Percentiles rank a stretch among this genome's conserved stretches.
Conservation (phyloP, 202 grass and related monocot genomes). For the Digitaria exilis region DNA sequence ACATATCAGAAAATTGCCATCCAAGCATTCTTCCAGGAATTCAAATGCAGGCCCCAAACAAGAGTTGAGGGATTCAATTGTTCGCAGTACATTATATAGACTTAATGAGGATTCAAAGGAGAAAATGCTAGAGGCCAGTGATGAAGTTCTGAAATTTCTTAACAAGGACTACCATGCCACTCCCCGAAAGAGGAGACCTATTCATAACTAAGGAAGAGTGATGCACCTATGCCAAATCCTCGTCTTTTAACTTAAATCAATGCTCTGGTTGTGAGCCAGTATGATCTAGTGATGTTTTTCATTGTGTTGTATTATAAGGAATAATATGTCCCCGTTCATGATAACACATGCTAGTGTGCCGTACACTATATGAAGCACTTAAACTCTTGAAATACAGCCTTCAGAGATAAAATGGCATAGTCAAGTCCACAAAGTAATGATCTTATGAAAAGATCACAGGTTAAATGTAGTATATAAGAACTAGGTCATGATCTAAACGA, state of each 20-base stretch:
- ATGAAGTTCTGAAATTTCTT: slow-evolving; percentile 51
- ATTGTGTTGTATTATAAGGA: not conserved
- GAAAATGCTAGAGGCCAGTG: slow-evolving; percentile 50
- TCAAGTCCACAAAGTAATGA: not conserved
- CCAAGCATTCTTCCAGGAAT: slow-evolving; percentile 18
- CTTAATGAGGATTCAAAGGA: slow-evolving; percentile 38
- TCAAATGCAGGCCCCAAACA: slow-evolving; percentile 14
- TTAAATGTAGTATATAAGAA: not conserved
- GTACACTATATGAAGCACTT: not conserved
- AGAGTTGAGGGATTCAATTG: not conserved
- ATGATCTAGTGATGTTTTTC: not conserved
- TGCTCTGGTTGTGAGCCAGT: slow-evolving; percentile 7
- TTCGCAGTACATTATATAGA: not conserved
- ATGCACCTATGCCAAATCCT: slow-evolving; percentile 3
- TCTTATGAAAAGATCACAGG: slow-evolving; percentile 21
- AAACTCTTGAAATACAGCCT: slow-evolving; percentile 1
- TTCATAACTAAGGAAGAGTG: slow-evolving; percentile 45
- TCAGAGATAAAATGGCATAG: not conserved
- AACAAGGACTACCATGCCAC: slow-evolving; percentile 47
- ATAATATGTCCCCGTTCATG: not conserved
- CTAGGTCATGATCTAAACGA: not conserved
- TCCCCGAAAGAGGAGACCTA: slow-evolving; percentile 35
- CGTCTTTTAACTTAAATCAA: slow-evolving; percentile 20
- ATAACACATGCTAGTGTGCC: not conserved
- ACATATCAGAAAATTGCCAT: slow-evolving; percentile 24